Evolutionary conservation across 2,329 filamentous ascomycete species (phyloP).

Genomic region (Cladobotryum mycophilum): DNA sequence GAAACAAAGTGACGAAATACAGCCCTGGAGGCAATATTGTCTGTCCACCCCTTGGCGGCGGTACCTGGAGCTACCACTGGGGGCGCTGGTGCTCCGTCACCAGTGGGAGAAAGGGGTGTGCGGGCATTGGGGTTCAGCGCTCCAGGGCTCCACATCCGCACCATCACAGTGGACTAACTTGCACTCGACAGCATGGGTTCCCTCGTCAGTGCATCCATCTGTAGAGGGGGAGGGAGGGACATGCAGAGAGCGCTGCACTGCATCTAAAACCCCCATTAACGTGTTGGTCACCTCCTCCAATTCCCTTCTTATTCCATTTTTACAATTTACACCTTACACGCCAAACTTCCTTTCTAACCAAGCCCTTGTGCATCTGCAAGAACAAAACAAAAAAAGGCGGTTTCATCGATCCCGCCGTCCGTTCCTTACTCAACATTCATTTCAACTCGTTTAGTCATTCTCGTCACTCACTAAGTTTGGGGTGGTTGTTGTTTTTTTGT

Average conservation of each 20-base stretch:
- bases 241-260: too few species aligned
- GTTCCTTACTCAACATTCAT: slow-evolving; percentile 26
- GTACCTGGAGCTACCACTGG: background rate
- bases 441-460: slow-evolving; percentile 12
- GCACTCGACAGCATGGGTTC: too few species aligned
- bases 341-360: background rate
- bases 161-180: too few species aligned
- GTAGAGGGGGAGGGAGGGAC: too few species aligned
- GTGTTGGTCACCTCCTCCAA: background rate
- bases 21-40: background rate
- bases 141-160: background rate
- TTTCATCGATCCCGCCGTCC: slow-evolving; percentile 9
- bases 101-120: background rate
- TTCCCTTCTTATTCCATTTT: background rate
- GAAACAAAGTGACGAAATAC: background rate
- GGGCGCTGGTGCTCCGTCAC: too few species aligned
- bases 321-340: slow-evolving; percentile 5
- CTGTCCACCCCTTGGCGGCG: background rate
- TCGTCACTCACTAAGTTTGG: slow-evolving; percentile 13
- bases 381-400: too few species aligned
- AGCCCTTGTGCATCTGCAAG: too few species aligned
- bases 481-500: slow-evolving; percentile 18
- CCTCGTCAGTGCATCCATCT: too few species aligned
- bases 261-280: too few species aligned
- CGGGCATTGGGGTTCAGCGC: slow-evolving; percentile 1